Base-by-base conservation (phyloP, 306 rosid species). In the Malus orientalis region DNA sequence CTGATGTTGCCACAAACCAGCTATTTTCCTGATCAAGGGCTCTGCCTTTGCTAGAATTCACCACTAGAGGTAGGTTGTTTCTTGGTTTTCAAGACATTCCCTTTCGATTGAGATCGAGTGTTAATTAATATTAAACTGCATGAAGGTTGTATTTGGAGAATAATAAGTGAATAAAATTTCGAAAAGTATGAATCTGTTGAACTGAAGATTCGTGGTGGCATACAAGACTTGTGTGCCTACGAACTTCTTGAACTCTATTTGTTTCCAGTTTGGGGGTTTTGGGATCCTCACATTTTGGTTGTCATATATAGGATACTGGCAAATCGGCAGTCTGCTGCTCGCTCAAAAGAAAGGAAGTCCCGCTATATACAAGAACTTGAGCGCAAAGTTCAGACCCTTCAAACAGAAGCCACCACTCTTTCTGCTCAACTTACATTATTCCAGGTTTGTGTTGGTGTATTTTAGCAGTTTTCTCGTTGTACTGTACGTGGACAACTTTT, bases 351-450 rank as follows among this genome's bases (percentile, higher is more conserved):
- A 89, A 89, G 99, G 80, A 96, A 96, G 86, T 93, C 97, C 10
- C 93, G 93, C 30, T 96, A 96, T 70, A 93, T 91, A 80, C 98
- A 96, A 82, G 98, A 96, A 82, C 97, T 96, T 66, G 99, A 96
- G 90, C 98, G 96, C 80, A 96, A 91, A 83, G 96, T 96, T 80
- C 98, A 96, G 87, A 93, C 94, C 75, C 99, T 96, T 81, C 99
- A 93, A 84, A 92, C 98, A 11, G 99, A 96, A 82, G 99, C 99
- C 9, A 96, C 99, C 65, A 96, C 99, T 69, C 94, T 96, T n/a
- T 93, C 98, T 76, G 98, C 99, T 55, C 99, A 96, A 86, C 86
- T 96, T 55, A 91, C 99, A 25, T 78, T 96, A 40, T 96, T 89
- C 87, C 99, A 96, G 99, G 99, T 96, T 75, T 57, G 86, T 81